A percentile compares a stretch with the other conserved stretches of the same genome.
Evolutionary conservation across 345 rosid genomes (phyloP).

Genomic region (Excoecaria cochinchinensis): DNA sequence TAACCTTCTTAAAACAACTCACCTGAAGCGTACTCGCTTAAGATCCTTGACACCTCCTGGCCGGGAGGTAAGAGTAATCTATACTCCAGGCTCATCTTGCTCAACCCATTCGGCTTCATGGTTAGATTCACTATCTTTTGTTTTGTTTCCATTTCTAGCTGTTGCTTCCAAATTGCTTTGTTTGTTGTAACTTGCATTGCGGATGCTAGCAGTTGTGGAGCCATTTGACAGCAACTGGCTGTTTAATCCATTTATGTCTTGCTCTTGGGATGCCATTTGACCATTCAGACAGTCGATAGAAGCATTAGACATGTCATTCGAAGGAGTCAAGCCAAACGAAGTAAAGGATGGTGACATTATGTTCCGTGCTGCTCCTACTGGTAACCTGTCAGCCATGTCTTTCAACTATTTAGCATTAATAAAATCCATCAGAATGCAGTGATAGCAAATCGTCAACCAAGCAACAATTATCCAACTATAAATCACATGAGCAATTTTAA

Average conservation of each 20-base stretch:
- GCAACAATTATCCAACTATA: too few species aligned
- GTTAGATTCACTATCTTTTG: conserved; percentile 61
- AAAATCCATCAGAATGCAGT: not conserved
- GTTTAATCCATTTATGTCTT: conserved; percentile 21
- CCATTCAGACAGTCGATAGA: conserved; percentile 24
- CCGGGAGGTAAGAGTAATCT: conserved; percentile 80
- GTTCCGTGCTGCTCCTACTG: conserved; percentile 25
- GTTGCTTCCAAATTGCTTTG: conserved; percentile 58
- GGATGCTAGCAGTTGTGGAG: conserved; percentile 44
- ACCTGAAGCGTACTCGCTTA: conserved; percentile 99
- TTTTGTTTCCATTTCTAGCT: conserved; percentile 54
- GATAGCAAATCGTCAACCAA: too few species aligned
- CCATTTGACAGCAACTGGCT: conserved; percentile 50
- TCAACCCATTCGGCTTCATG: conserved; percentile 87
- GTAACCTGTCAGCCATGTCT: conserved; percentile 86
- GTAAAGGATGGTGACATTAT: conserved; percentile 35
- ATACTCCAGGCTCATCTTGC: conserved; percentile 96
- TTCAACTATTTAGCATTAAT: conserved; percentile 45
- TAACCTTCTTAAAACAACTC: conserved; percentile 12
- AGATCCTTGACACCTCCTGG: conserved; percentile 89
- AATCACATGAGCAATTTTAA: too few species aligned
- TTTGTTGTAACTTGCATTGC: conserved; percentile 42
- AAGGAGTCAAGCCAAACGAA: conserved; percentile 56
- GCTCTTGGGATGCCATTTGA: conserved; percentile 22
- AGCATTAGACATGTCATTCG: conserved; percentile 15